Base-by-base conservation (phyloP, 2,329 filamentous ascomycete species). In the Fusarium sp. region DNA sequence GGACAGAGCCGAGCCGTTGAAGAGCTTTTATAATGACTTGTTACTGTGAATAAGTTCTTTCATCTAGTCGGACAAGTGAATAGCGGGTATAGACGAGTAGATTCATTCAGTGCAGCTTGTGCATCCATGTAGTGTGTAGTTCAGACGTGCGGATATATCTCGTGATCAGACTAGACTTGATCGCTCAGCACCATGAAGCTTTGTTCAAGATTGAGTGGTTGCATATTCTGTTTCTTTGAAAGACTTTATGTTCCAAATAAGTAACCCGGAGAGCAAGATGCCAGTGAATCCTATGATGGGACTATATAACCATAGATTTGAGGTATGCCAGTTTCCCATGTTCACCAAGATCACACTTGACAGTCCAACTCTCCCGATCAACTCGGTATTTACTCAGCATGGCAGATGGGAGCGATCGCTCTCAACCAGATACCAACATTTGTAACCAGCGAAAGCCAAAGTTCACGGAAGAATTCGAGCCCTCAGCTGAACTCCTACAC, bases 391-490 rank as follows among this genome's bases (percentile, higher is more conserved):
- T 15, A 9, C 13, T 3, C 10, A 9, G 9, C 2, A 44, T 52
- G 37, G n/a, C 13, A 17, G 10, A 23, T 4, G 5, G 14, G 11
- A 4, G 11, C 5, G 14, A n/a, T 6, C 11, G 8, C 3, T 7
- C 9, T 17, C n/a, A 11, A 21, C 4, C 23, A 8, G 10, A 6
- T 6, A 15, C 6, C 7, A 13, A 31, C 13, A 11, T 0, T 10
- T 17, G 3, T 9, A 17, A 3, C 14, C 1, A 17, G 23, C 17
- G 35, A n/a, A 35, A 19, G 4, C 14, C 54, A 6, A 45, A 17
- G 9, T 48, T 63, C 19, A 25, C 44, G 6, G 53, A 63, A 8
- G 17, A 31, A 2, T 49, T 49, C 23, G 23, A 48, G 6, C 33
- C 37, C 23, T 11, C 32, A 11, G 9, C 25, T 7, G 19, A 36